Conservation (phyloP, 108 stramenopile species). For the Pseudonitzschia delicatissima region DNA sequence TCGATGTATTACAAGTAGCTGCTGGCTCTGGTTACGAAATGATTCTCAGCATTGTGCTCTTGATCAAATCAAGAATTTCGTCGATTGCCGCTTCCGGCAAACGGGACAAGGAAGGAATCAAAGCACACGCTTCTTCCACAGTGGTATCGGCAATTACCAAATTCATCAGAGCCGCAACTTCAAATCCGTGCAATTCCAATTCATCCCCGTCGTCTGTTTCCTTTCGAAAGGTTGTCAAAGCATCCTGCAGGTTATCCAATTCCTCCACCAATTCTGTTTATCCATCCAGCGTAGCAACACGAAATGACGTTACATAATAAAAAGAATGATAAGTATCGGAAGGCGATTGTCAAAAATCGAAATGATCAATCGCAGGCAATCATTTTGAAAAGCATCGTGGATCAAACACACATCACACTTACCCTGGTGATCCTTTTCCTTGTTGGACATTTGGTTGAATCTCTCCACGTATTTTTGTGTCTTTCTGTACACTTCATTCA, state of each 20-base stretch:
- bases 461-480: constrained; percentile 85
- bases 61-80: constrained; percentile 86
- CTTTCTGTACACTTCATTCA: constrained; percentile 85
- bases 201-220: constrained; percentile 86
- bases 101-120: constrained; percentile 75
- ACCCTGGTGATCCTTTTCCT: constrained; percentile 73
- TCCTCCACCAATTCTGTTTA: constrained; percentile 84
- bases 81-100: constrained; percentile 87
- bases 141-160: constrained; percentile 80
- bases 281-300: no score
- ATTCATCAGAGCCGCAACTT: constrained; percentile 89
- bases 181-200: constrained; percentile 77
- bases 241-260: constrained; percentile 85
- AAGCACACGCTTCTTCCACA: constrained; percentile 77
- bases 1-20: no score
- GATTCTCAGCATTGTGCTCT: constrained; percentile 86
- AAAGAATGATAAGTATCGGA: no score
- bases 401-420: background rate
- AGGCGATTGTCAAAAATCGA: no score
- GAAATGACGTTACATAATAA: background rate
- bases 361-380: no score
- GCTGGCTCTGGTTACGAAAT: no score
- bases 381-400: no score
- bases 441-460: constrained; percentile 88
- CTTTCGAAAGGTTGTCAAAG: constrained; percentile 81